phyloP scores from a whole-genome alignment of 176 grass and related monocot genomes.

The Dendrocalamus sinicus region DNA sequence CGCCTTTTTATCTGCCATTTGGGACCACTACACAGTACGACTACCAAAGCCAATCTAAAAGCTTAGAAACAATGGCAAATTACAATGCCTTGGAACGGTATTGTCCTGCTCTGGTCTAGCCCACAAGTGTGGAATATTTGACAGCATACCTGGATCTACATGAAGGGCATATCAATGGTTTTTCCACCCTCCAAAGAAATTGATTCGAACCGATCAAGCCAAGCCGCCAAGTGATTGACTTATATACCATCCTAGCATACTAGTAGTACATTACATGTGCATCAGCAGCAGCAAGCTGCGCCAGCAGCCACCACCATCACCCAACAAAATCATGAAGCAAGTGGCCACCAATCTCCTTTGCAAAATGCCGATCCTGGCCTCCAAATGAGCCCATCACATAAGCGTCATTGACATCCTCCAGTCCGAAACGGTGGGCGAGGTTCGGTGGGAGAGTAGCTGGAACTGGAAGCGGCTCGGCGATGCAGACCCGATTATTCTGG shows the following conservation, averaged over 20 bases:
- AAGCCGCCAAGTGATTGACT: constrained; percentile 44
- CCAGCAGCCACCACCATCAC: constrained; percentile 26
- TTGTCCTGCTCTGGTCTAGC: constrained; percentile 41
- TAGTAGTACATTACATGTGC: constrained; percentile 48
- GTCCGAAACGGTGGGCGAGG: constrained; percentile 78
- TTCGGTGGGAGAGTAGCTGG: constrained; percentile 55
- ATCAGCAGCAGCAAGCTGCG: constrained; percentile 11
- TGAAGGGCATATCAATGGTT: constrained; percentile 45
- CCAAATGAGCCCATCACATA: constrained; percentile 70
- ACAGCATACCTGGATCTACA: constrained; percentile 54
- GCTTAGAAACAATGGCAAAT: neutral
- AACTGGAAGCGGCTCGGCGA: constrained; percentile 61
- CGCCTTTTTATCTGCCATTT: neutral
- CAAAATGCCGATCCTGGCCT: constrained; percentile 74
- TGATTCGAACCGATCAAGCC: constrained; percentile 46
- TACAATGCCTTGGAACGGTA: constrained; percentile 28
- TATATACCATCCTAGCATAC: constrained; percentile 65
- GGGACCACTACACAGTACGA: neutral
- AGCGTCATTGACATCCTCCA: constrained; percentile 76
- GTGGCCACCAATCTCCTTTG: constrained; percentile 79
- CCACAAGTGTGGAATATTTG: constrained; percentile 44
- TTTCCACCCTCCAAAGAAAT: constrained; percentile 48
- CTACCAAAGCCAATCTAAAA: neutral
- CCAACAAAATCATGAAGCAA: constrained; percentile 96
- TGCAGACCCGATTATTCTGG: constrained; percentile 71